These are phyloP conservation scores for Ceratocystis lukuohia DNA, from an alignment of 2,329 filamentous ascomycete genomes.

Conservation along the genomic window DNA sequence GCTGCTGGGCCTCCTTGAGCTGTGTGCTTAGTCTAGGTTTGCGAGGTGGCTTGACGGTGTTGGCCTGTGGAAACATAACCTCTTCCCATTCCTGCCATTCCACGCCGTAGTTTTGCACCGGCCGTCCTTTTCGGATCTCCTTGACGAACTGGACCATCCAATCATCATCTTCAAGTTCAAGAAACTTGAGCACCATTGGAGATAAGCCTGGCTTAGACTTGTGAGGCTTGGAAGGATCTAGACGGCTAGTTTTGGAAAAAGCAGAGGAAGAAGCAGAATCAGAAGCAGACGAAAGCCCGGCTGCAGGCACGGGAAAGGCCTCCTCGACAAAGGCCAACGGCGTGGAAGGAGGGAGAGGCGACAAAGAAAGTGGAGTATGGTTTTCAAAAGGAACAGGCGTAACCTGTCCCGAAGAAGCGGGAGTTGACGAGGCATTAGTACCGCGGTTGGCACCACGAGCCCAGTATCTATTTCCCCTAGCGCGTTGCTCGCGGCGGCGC, in stretches of 20 bases:
- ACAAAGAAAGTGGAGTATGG: neutral
- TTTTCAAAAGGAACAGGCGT: neutral
- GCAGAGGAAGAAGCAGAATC: neutral
- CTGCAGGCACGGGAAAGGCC: neutral
- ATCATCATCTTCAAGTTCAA: slow-evolving; percentile 1
- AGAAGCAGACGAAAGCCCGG: neutral
- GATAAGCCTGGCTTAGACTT: neutral
- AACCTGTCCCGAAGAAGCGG: neutral
- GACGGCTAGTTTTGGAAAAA: neutral
- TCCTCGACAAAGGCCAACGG: neutral
- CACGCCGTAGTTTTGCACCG: neutral
- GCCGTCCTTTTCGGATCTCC: neutral
- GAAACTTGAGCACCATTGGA: neutral
- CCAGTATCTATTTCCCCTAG: slow-evolving; percentile 4
- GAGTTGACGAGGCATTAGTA: neutral
- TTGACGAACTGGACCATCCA: neutral
- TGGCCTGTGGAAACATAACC: slow-evolving; percentile 1
- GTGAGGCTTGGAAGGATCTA: neutral
- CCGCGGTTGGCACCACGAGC: neutral
- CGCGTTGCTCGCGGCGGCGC: slow-evolving; percentile 1
- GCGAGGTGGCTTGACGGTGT: neutral
- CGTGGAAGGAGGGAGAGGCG: neutral
- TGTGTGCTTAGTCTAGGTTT: slow-evolving; percentile 2
- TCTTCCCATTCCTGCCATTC: slow-evolving; percentile 10
- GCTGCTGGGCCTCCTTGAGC: neutral